A percentile compares a stretch with the other conserved stretches of the same genome.
These are phyloP conservation scores for Pouteria campechiana DNA, from an alignment of 179 eudicot species.

Conservation along the genomic window DNA sequence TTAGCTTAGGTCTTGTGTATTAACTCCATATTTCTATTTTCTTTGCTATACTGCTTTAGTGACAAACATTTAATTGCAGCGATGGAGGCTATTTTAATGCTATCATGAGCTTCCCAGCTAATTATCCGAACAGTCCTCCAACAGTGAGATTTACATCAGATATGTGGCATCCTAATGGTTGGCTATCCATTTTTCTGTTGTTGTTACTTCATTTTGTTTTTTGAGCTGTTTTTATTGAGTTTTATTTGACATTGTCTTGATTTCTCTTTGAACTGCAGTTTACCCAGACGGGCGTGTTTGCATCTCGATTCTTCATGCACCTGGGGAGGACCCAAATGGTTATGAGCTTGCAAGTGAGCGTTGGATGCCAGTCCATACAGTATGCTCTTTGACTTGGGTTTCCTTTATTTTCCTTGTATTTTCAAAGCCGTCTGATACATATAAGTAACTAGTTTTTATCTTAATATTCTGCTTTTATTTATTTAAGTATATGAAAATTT, in stretches of 20 bases:
- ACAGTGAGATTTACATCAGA: slow-evolving; percentile 85
- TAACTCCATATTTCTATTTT: no score
- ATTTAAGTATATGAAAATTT: no score
- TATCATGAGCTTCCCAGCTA: slow-evolving; percentile 70
- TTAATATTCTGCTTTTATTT: no score
- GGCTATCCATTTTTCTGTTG: slow-evolving; percentile 4
- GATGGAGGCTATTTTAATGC: slow-evolving; percentile 96
- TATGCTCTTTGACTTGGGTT: no score
- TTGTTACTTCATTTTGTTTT: not conserved
- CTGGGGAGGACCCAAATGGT: slow-evolving; percentile 94
- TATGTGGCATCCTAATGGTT: slow-evolving; percentile 95
- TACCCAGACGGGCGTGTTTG: slow-evolving; percentile 71
- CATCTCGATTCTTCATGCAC: slow-evolving; percentile 92
- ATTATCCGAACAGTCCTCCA: slow-evolving; percentile 94
- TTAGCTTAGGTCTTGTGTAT: no score
- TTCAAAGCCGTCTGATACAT: no score
- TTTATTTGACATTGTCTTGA: not conserved
- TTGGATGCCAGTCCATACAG: slow-evolving; percentile 94
- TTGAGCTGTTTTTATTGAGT: not conserved
- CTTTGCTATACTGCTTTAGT: not conserved
- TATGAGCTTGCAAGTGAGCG: slow-evolving; percentile 97
- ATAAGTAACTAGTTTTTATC: no score
- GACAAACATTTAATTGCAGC: slow-evolving; percentile 26
- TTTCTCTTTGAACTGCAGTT: slow-evolving; percentile 25
- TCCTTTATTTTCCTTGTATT: no score